Conservation (phyloP, 345 rosid genomes). For the Odontarrhena argentea region DNA sequence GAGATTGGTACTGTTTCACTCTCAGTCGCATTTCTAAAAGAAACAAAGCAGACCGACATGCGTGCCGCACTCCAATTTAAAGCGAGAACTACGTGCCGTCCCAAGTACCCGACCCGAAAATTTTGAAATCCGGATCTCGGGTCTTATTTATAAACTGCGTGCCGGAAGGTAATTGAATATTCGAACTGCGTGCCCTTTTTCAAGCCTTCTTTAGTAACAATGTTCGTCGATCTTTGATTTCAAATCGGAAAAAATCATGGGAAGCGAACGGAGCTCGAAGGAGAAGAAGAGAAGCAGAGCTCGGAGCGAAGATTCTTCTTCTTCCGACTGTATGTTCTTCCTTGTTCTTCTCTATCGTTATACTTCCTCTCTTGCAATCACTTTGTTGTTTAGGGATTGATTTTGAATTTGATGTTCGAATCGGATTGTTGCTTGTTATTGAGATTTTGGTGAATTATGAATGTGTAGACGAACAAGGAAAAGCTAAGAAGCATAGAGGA, state of each 20-base stretch:
- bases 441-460: neutral
- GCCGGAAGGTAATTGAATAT: no score
- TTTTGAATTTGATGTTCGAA: slow-evolving; percentile 2
- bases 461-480: slow-evolving; percentile 62
- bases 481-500: slow-evolving; percentile 55
- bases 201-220: neutral
- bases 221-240: neutral
- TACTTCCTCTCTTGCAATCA: neutral
- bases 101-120: neutral
- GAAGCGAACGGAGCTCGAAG: slow-evolving; percentile 58
- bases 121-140: neutral
- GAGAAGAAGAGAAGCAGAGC: slow-evolving; percentile 60
- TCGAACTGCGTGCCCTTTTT: no score
- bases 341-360: neutral
- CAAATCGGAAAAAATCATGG: slow-evolving; percentile 47
- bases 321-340: slow-evolving; percentile 46
- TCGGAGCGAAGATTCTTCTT: slow-evolving; percentile 41
- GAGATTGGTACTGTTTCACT: slow-evolving; percentile 41
- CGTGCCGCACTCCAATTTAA: neutral
- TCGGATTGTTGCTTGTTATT: neutral
- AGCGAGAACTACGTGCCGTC: neutral
- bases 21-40: slow-evolving; percentile 16
- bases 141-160: no score
- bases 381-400: neutral
- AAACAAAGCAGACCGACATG: neutral